Percentiles rank a stretch among this genome's conserved stretches.
Conservation (phyloP, 768 basidiomycete species). For the Kwoniella pini region DNA sequence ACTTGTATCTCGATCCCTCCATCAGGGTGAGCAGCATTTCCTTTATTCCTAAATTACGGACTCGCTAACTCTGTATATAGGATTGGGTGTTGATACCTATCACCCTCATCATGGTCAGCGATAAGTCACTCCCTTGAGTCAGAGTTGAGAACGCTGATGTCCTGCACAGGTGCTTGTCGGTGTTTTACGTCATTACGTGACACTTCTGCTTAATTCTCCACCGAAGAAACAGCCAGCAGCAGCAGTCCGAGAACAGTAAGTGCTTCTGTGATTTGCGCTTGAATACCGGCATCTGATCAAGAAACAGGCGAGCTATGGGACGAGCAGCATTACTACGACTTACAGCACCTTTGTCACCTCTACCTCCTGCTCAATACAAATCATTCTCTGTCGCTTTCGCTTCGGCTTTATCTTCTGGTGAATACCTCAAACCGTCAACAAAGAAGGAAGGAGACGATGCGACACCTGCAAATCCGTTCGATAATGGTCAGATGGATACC, state of each 20-base stretch:
- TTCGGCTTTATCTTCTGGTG: slow-evolving; percentile 58
- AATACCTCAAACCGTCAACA: slow-evolving; percentile 80
- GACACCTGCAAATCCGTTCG: slow-evolving; percentile 75
- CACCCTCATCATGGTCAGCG: slow-evolving; percentile 84
- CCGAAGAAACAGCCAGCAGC: slow-evolving; percentile 77
- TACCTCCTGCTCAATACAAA: slow-evolving; percentile 57
- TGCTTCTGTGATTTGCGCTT: not conserved
- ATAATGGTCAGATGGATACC: slow-evolving; percentile 90
- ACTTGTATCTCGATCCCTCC: slow-evolving; percentile 85
- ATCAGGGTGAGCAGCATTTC: slow-evolving; percentile 64
- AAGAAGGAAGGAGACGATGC: slow-evolving; percentile 58
- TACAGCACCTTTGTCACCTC: slow-evolving; percentile 75
- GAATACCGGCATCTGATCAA: not conserved
- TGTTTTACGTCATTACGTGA: slow-evolving; percentile 87
- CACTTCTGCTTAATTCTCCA: slow-evolving; percentile 74
- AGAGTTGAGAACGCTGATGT: not conserved
- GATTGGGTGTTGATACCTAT: slow-evolving; percentile 81
- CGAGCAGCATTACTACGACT: slow-evolving; percentile 82
- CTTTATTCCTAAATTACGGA: not conserved
- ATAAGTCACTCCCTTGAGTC: slow-evolving; percentile 17
- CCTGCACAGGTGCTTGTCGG: slow-evolving; percentile 74
- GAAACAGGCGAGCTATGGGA: slow-evolving; percentile 58
- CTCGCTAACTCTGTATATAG: slow-evolving; percentile 24
- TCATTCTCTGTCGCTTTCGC: slow-evolving; percentile 51
- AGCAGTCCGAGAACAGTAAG: slow-evolving; percentile 90